Evolutionary conservation across 345 rosid species (phyloP).

Genomic region (Bruguiera sexangula): DNA sequence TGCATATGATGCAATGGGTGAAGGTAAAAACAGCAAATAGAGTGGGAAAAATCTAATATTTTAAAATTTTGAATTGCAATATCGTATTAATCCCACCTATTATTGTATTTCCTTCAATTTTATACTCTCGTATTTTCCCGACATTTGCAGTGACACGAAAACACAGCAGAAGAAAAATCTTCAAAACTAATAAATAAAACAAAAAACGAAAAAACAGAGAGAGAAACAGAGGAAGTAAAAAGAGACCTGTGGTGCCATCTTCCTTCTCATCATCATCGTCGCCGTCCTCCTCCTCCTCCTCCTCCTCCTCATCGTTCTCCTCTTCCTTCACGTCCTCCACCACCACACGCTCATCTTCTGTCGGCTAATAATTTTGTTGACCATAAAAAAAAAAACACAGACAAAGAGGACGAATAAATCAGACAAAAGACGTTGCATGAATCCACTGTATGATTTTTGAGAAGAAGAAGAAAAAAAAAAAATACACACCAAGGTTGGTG

Average conservation of each 20-base stretch:
- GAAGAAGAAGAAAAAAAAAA: no score
- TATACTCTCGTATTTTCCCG: no score
- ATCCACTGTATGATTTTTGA: no score
- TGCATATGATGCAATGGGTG: no score
- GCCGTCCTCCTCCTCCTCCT: conserved; percentile 63
- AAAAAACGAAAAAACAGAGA: not conserved
- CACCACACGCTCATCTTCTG: conserved; percentile 53
- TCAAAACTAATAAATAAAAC: no score
- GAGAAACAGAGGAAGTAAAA: not conserved
- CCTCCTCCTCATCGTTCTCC: conserved; percentile 63
- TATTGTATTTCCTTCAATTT: no score
- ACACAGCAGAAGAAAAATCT: not conserved
- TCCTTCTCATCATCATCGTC: conserved; percentile 33
- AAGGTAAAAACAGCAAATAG: not conserved
- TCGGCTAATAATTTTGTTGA: not conserved
- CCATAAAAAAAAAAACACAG: not conserved
- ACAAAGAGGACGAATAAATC: not conserved
- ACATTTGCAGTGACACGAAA: not conserved
- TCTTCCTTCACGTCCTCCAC: conserved; percentile 71
- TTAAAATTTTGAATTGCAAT: no score
- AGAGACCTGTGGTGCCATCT: conserved; percentile 52
- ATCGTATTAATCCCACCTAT: no score
- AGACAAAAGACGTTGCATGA: no score
- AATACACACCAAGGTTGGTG: not conserved
- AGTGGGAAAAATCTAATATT: not conserved